phyloP scores from a whole-genome alignment of 2,329 filamentous ascomycete genomes.

The Sporothrix pseudoabietina region DNA sequence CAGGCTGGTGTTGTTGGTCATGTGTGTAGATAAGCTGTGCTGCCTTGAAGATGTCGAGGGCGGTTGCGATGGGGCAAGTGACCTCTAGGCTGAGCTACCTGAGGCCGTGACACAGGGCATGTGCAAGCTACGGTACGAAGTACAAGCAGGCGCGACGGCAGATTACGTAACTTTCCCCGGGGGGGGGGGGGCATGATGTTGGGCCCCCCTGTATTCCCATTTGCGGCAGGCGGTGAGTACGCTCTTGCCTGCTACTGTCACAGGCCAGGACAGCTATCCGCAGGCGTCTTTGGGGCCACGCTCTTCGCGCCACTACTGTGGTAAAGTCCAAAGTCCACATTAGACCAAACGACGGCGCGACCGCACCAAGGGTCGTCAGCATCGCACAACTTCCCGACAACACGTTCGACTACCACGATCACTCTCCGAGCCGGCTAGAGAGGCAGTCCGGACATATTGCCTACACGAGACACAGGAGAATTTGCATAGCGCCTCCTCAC shows the following conservation, averaged over 20 bases:
- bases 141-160: slow-evolving; percentile 1
- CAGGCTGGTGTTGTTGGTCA: slow-evolving; percentile 30
- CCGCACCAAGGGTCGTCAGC: not conserved
- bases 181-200: slow-evolving; percentile 26
- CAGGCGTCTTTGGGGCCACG: not conserved
- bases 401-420: not conserved
- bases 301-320: not conserved
- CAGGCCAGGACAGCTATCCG: not conserved
- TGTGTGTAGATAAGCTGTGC: slow-evolving; percentile 22
- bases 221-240: slow-evolving; percentile 33
- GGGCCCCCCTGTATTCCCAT: not conserved
- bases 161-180: slow-evolving; percentile 22
- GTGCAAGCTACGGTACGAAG: not conserved
- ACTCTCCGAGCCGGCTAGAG: not conserved
- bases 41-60: slow-evolving; percentile 26
- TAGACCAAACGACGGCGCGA: not conserved
- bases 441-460: not conserved
- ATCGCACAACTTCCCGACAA: not conserved
- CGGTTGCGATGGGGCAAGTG: slow-evolving; percentile 26
- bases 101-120: not conserved
- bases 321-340: not conserved
- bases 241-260: not conserved
- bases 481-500: not conserved
- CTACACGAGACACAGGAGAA: not conserved
- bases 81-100: slow-evolving; percentile 11